Percentiles rank a stretch among this genome's conserved stretches.
Conservation (phyloP, 1,284 basidiomycete genomes). For the Mycena citricolor region DNA sequence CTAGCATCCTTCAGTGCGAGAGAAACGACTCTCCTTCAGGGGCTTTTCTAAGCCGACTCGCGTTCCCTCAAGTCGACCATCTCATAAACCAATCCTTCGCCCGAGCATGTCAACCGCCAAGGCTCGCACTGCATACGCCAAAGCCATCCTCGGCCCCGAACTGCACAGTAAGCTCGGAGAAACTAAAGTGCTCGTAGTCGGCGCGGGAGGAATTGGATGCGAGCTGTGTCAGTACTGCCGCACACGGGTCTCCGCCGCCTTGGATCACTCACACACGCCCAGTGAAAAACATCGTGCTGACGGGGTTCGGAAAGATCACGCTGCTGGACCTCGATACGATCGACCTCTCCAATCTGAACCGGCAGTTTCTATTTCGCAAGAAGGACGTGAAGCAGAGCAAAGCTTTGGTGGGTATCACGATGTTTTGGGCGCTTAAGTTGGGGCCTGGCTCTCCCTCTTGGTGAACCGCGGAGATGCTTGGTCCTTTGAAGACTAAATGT, state of each 20-base stretch:
- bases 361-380: constrained; percentile 97
- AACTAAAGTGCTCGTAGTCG: constrained; percentile 86
- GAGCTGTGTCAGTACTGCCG: constrained; percentile 76
- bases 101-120: constrained; percentile 27
- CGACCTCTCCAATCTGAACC: constrained; percentile 96
- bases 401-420: constrained; percentile 60
- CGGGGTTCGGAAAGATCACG: constrained; percentile 91
- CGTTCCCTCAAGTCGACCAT: no score
- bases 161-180: constrained; percentile 58
- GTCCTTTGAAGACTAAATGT: no score
- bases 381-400: constrained; percentile 98
- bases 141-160: constrained; percentile 75
- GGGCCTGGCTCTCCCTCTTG: not conserved
- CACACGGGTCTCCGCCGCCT: not conserved
- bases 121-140: constrained; percentile 48
- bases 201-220: constrained; percentile 96
- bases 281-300: constrained; percentile 96
- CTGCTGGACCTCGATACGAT: constrained; percentile 97
- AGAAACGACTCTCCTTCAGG: no score
- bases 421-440: constrained; percentile 7
- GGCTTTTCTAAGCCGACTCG: no score
- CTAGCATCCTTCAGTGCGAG: no score
- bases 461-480: no score
- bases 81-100: no score
- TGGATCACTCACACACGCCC: constrained; percentile 6